Conservation (phyloP, 495 filamentous ascomycete species). For the Saxispiralis lemnorum region DNA sequence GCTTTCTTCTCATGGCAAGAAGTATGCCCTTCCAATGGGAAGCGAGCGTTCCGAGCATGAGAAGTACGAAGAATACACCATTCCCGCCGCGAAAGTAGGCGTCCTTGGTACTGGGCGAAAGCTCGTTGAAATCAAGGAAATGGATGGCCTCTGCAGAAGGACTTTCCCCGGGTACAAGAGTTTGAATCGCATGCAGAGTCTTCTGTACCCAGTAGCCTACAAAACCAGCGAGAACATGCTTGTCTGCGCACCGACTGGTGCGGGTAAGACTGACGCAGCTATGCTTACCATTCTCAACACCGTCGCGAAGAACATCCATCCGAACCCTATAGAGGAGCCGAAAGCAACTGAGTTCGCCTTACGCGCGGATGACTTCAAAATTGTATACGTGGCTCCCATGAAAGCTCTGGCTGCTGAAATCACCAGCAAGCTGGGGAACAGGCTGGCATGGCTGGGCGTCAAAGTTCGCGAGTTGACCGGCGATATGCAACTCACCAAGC, state of each 20-base stretch:
- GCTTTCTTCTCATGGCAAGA: constrained; percentile 53
- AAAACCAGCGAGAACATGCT: constrained; percentile 95
- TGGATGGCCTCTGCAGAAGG: constrained; percentile 78
- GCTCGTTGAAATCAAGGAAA: constrained; percentile 55
- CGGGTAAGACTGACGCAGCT: constrained; percentile 96
- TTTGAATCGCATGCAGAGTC: constrained; percentile 92
- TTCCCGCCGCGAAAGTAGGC: constrained; percentile 72
- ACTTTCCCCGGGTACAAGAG: constrained; percentile 90
- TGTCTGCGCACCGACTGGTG: constrained; percentile 94
- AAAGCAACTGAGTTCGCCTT: constrained; percentile 60
- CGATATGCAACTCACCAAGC: constrained; percentile 96
- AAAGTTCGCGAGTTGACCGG: constrained; percentile 82
- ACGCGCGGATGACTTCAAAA: constrained; percentile 79
- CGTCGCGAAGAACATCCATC: constrained; percentile 64
- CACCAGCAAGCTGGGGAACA: constrained; percentile 81
- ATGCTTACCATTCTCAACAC: constrained; percentile 87
- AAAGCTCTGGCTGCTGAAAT: constrained; percentile 94
- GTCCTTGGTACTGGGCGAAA: constrained; percentile 49
- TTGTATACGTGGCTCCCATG: constrained; percentile 95
- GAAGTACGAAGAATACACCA: constrained; percentile 72
- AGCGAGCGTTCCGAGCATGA: constrained; percentile 20
- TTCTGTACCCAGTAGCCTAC: constrained; percentile 91
- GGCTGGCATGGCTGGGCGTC: constrained; percentile 84
- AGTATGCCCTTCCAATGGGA: constrained; percentile 37
- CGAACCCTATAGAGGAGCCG: constrained; percentile 58